Evolutionary conservation across 106 monocot genomes (phyloP).

Genomic region (Platanthera zijinensis): DNA sequence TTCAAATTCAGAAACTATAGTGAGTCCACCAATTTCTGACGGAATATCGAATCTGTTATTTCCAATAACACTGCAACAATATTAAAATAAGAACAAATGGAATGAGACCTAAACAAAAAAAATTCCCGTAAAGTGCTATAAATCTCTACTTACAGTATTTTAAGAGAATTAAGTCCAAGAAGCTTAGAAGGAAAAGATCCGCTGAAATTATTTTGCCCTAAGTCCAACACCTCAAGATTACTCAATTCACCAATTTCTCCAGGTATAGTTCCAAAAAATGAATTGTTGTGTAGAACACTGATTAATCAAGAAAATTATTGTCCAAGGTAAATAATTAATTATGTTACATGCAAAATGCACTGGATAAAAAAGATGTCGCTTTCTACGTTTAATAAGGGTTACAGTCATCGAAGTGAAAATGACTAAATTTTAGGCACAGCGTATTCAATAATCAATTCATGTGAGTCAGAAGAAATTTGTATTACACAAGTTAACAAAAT

Average conservation of each 20-base stretch:
- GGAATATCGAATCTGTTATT: constrained; percentile 24
- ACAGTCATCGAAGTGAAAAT: too few relatives aligned
- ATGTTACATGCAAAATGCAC: background rate
- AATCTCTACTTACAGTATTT: constrained; percentile 33
- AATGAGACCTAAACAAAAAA: background rate
- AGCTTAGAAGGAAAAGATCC: constrained; percentile 29
- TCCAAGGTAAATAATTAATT: background rate
- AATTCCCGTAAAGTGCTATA: background rate
- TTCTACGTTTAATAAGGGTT: too few relatives aligned
- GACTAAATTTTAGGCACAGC: too few relatives aligned
- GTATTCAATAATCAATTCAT: too few relatives aligned
- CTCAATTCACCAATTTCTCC: constrained; percentile 29
- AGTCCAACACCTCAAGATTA: constrained; percentile 36
- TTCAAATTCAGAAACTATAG: constrained; percentile 18
- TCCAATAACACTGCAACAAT: constrained; percentile 18
- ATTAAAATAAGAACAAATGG: background rate
- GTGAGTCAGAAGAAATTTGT: too few relatives aligned
- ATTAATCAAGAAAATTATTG: background rate
- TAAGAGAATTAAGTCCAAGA: constrained; percentile 15
- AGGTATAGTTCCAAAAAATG: constrained; percentile 43
- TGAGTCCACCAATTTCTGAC: constrained; percentile 19
- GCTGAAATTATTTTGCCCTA: constrained; percentile 44
- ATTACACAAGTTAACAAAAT: too few relatives aligned
- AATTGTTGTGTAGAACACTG: constrained; percentile 52
- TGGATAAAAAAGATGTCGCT: background rate